Evolutionary conservation across 2,329 filamentous ascomycete genomes (phyloP).

Genomic region (Aschersonia sp.): DNA sequence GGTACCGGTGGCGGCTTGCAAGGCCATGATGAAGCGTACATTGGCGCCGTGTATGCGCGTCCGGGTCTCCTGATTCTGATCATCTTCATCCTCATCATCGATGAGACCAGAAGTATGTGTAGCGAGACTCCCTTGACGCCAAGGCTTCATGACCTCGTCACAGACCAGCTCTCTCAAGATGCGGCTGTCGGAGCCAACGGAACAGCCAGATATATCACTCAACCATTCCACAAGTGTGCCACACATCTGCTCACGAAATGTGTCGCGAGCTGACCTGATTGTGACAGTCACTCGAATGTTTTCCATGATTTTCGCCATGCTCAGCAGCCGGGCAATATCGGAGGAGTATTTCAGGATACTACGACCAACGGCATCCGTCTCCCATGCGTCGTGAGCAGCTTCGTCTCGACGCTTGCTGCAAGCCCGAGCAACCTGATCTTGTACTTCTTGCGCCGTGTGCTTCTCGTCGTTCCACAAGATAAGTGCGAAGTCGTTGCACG

Average conservation of each 20-base stretch:
- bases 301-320: constrained; percentile 75
- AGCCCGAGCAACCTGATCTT: constrained; percentile 77
- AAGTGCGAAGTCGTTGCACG: constrained; percentile 56
- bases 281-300: constrained; percentile 94
- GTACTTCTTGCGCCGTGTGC: constrained; percentile 84
- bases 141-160: constrained; percentile 78
- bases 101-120: constrained; percentile 45
- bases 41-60: constrained; percentile 17
- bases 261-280: constrained; percentile 83
- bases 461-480: constrained; percentile 98
- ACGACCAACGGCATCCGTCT: constrained; percentile 78
- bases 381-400: constrained; percentile 62
- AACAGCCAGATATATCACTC: constrained; percentile 79
- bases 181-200: constrained; percentile 63
- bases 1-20: constrained; percentile 18
- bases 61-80: constrained; percentile 27
- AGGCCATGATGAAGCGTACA: constrained; percentile 20
- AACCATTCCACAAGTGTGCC: constrained; percentile 97
- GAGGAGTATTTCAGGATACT: constrained; percentile 67
- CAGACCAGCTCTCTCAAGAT: constrained; percentile 73
- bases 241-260: constrained; percentile 96
- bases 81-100: constrained; percentile 30
- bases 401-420: constrained; percentile 59
- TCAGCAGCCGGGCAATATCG: constrained; percentile 58
- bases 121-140: constrained; percentile 74